phyloP scores from a whole-genome alignment of 2,329 filamentous ascomycete genomes.

The Pseudogymnoascus sp. region DNA sequence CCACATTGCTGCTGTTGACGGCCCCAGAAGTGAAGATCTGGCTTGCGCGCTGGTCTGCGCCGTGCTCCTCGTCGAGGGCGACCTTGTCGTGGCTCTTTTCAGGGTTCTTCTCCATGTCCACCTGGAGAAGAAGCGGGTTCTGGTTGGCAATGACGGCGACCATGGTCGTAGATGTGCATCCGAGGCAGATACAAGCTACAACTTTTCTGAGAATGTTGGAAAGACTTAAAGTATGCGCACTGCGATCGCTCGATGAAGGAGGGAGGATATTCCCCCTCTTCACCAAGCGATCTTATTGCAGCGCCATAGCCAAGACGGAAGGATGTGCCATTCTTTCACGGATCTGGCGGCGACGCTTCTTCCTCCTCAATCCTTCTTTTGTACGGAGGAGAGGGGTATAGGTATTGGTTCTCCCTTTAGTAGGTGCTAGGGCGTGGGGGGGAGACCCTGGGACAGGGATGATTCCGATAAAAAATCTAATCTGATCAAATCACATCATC shows the following conservation, averaged over 20 bases:
- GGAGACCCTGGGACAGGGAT: not conserved
- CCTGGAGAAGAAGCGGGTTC: not conserved
- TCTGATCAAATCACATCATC: constrained; percentile 9
- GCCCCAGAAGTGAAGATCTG: not conserved
- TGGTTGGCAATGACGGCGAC: not conserved
- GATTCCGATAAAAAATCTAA: no score
- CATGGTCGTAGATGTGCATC: not conserved
- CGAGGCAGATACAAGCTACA: not conserved
- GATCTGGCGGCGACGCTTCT: not conserved
- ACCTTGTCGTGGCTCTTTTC: not conserved
- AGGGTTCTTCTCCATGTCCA: not conserved
- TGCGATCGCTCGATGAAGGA: not conserved
- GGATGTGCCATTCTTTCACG: not conserved
- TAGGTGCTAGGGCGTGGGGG: not conserved
- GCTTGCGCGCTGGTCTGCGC: not conserved
- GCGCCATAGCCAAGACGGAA: not conserved
- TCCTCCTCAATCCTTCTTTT: not conserved
- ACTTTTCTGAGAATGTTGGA: no score
- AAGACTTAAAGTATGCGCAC: not conserved
- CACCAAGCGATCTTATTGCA: not conserved
- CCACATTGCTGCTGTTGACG: not conserved
- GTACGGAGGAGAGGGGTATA: not conserved
- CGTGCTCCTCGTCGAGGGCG: not conserved
- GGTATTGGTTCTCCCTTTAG: not conserved
- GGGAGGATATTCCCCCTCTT: not conserved